phyloP scores from a whole-genome alignment of 306 rosid genomes.

The Lathyrus sativus region DNA sequence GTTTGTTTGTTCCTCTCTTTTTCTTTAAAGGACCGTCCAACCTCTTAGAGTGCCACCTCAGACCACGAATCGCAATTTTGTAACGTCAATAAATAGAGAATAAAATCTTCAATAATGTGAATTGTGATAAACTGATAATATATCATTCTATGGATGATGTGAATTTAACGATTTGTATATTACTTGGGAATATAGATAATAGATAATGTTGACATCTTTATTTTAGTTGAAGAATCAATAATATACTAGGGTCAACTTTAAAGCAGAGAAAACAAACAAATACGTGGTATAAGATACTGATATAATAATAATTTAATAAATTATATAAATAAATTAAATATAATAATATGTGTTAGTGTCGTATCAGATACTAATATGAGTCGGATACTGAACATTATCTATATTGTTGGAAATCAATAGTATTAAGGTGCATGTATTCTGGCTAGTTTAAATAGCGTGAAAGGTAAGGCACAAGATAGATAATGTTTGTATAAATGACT shows the following conservation, averaged over 20 bases:
- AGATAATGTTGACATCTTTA: slow-evolving; percentile 26
- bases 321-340: too few species aligned
- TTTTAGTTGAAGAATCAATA: slow-evolving; percentile 21
- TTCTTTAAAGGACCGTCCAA: slow-evolving; percentile 12
- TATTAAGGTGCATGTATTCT: slow-evolving; percentile 20
- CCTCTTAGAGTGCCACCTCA: slow-evolving; percentile 21
- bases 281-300: too few species aligned
- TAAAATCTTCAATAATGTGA: slow-evolving; percentile 18
- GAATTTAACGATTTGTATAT: slow-evolving; percentile 27
- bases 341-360: too few species aligned
- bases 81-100: slow-evolving; percentile 29
- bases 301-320: too few species aligned
- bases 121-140: neutral
- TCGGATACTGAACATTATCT: too few species aligned
- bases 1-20: slow-evolving; percentile 25
- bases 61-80: slow-evolving; percentile 7
- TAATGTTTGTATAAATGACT: slow-evolving; percentile 29
- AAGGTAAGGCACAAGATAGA: slow-evolving; percentile 36
- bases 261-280: too few species aligned
- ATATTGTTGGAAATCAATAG: slow-evolving; percentile 12
- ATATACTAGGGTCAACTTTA: slow-evolving; percentile 4
- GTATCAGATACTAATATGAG: too few species aligned
- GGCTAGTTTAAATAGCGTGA: slow-evolving; percentile 35
- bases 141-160: slow-evolving; percentile 25
- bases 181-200: neutral